A percentile compares a stretch with the other conserved stretches of the same genome.
Conservation (phyloP, 2,329 filamentous ascomycete genomes). For the Aaosphaeria pasadenensis region DNA sequence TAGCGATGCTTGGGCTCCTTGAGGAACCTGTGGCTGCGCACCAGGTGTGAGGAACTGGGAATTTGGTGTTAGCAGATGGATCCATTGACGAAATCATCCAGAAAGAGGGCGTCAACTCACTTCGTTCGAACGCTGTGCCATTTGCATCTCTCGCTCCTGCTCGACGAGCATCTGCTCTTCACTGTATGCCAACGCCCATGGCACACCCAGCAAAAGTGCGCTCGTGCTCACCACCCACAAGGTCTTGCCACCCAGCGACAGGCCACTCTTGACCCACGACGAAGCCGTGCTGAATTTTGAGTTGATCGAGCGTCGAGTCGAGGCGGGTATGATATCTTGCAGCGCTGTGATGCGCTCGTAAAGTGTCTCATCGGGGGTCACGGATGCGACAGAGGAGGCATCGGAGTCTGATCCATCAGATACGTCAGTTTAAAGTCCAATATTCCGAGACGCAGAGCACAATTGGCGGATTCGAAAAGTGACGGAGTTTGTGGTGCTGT, state of each 20-base stretch:
- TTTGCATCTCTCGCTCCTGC: constrained; percentile 96
- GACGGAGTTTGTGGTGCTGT: too few relatives aligned
- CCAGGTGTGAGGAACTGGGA: constrained; percentile 34
- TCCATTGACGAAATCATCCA: not conserved
- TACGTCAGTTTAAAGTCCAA: too few relatives aligned
- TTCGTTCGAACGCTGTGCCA: constrained; percentile 89
- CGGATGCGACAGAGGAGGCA: constrained; percentile 59
- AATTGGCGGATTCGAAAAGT: too few relatives aligned
- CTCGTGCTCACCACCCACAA: constrained; percentile 90
- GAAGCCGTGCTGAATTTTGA: constrained; percentile 50
- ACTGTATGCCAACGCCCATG: constrained; percentile 86
- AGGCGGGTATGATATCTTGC: constrained; percentile 76
- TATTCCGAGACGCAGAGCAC: too few relatives aligned
- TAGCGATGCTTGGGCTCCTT: constrained; percentile 34
- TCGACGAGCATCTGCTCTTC: constrained; percentile 97
- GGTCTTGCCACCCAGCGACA: constrained; percentile 76
- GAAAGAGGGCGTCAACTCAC: constrained; percentile 41
- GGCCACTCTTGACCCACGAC: constrained; percentile 57
- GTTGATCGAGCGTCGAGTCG: constrained; percentile 61
- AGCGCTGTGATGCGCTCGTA: constrained; percentile 69
- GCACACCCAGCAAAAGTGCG: constrained; percentile 84
- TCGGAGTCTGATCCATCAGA: constrained; percentile 65
- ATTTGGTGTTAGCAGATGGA: not conserved
- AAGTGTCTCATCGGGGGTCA: constrained; percentile 41
- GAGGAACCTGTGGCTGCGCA: constrained; percentile 15